Evolutionary conservation across 2,329 filamentous ascomycete species (phyloP), one percentile per base, ranked within the genome.

Genomic region (Fusarium ramigenum): DNA sequence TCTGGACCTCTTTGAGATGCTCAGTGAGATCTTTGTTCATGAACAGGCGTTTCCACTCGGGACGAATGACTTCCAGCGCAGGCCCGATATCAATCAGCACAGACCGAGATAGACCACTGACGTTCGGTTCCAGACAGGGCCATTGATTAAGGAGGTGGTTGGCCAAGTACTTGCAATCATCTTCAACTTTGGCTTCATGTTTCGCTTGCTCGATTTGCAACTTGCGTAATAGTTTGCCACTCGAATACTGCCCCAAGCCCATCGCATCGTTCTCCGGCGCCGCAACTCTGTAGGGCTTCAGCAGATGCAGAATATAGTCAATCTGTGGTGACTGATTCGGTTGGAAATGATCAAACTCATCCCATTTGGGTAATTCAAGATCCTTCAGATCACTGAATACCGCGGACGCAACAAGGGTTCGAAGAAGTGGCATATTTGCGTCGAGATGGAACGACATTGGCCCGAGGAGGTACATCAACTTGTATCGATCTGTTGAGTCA

Each of bases 41-140:
- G 34, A 63, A 77, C 9, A 78, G 42, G 5, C 76, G 73, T 47
- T 57, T 77, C 76, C 76, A 78, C 63, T 78, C 77, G 18, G 77
- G 65, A 6, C 77, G 69, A 16, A 78, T 72, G 10, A 67, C 71
- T 28, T 76, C 70, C 54, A 78, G 47, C 9, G 75, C 77, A 32
- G 65, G 50, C 11, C 60, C 69, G 5, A 78, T 63, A 9, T 78
- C 77, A n/a, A 78, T 53, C 36, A 78, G 47, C 5, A 78, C 30
- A 23, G 67, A 52, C 12, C 47, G 42, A 11, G 67, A 42, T 4
- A 78, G 32, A 5, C 65, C 73, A 14, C 46, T 21, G 12, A 68
- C 50, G 57, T 25, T 76, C 6, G 77, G 77, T 23, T 78, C 73
- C 5, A 76, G 14, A 30, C 77, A 78, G 19, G 77, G 77, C 77